A percentile compares a stretch with the other conserved stretches of the same genome.
phyloP scores from a whole-genome alignment of 2,329 filamentous ascomycete species.

The Hypocreales sp. region DNA sequence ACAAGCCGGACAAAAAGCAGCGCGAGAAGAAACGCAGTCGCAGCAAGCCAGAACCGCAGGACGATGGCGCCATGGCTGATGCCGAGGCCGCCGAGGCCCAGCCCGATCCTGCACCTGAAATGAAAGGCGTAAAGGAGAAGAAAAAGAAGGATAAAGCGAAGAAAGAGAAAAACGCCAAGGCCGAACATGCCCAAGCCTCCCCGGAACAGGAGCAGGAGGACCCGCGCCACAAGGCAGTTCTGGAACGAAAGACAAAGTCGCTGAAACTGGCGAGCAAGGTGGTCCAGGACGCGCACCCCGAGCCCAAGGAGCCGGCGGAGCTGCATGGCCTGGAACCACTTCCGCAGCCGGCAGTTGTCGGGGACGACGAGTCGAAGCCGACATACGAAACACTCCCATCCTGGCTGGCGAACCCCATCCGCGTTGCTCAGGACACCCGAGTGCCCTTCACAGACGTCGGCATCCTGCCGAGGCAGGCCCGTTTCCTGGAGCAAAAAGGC shows the following conservation, averaged over 20 bases:
- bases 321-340: conserved; percentile 64
- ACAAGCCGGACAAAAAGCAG: conserved; percentile 1
- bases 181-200: too few species aligned
- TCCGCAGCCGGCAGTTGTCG: conserved; percentile 56
- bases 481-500: conserved; percentile 47
- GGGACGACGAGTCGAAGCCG: conserved; percentile 40
- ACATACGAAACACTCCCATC: conserved; percentile 64
- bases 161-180: conserved; percentile 9
- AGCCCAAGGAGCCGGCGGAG: conserved; percentile 21
- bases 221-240: conserved; percentile 30
- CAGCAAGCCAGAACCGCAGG: neutral
- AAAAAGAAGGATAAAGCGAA: conserved; percentile 6
- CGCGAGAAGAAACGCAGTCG: neutral
- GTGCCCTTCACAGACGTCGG: conserved; percentile 48
- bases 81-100: neutral
- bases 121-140: too few species aligned
- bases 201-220: conserved; percentile 13
- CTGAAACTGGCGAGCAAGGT: conserved; percentile 30
- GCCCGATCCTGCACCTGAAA: conserved; percentile 2
- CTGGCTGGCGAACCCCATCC: conserved; percentile 68
- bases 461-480: conserved; percentile 42
- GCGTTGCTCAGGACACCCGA: conserved; percentile 44
- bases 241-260: conserved; percentile 41
- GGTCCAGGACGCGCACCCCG: conserved; percentile 15
- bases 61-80: conserved; percentile 3